Conservation (phyloP, 73 alveolate genomes). For the Durusdinium trenchii region DNA sequence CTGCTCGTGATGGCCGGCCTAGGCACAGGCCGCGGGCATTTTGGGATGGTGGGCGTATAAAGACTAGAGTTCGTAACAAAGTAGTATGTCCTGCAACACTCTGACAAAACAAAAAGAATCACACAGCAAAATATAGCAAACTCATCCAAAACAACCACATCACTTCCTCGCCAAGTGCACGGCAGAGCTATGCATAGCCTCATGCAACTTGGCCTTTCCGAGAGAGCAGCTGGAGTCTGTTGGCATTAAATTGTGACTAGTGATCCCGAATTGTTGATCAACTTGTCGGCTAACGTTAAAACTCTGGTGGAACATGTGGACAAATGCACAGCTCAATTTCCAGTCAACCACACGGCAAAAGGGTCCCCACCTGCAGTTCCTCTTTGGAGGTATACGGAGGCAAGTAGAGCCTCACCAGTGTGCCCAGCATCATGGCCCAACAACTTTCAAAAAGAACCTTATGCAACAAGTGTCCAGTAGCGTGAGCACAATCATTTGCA, state of each 20-base stretch:
- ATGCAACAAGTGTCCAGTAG: too few relatives aligned
- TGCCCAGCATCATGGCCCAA: neutral
- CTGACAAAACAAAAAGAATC: neutral
- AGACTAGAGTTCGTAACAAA: neutral
- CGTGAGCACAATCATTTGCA: too few relatives aligned
- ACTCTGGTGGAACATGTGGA: too few relatives aligned
- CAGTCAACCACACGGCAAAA: neutral
- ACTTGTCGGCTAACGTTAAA: too few relatives aligned
- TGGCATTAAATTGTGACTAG: too few relatives aligned
- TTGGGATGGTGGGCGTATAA: neutral
- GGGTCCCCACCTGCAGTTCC: slow-evolving; percentile 95
- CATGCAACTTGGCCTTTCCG: slow-evolving; percentile 89
- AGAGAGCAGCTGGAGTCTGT: too few relatives aligned
- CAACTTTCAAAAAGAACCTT: neutral
- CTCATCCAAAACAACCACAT: neutral
- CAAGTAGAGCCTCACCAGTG: slow-evolving; percentile 95
- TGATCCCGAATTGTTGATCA: too few relatives aligned
- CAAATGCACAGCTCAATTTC: neutral
- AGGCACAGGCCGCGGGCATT: neutral
- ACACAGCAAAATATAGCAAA: neutral
- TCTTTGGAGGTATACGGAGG: slow-evolving; percentile 97
- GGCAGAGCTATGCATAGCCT: slow-evolving; percentile 96
- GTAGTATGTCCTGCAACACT: neutral
- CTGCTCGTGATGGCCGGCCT: slow-evolving; percentile 95
- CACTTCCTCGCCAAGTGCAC: neutral